These are phyloP conservation scores for Exophiala mesophila DNA, from an alignment of 2,329 filamentous ascomycete genomes.

Conservation along the genomic window DNA sequence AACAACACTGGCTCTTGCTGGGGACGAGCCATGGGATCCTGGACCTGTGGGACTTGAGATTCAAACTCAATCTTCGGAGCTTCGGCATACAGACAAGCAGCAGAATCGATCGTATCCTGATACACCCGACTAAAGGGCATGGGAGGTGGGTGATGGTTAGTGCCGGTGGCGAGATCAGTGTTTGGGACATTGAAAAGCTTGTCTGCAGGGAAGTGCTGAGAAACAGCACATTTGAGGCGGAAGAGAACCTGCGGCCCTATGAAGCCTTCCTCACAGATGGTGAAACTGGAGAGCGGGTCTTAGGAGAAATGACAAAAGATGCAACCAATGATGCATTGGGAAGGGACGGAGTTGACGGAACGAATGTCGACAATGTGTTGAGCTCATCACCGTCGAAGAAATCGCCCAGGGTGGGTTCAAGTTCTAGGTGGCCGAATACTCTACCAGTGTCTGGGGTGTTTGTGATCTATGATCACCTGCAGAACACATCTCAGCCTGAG, in stretches of 20 bases:
- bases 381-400: constrained; percentile 11
- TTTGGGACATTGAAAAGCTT: constrained; percentile 91
- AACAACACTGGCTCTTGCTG: constrained; percentile 82
- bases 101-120: constrained; percentile 55
- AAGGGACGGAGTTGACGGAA: constrained; percentile 3
- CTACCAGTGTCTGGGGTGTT: constrained; percentile 33
- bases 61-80: constrained; percentile 77
- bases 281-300: constrained; percentile 79
- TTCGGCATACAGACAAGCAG: constrained; percentile 84
- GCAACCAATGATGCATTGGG: constrained; percentile 16
- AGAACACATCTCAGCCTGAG: constrained; percentile 19
- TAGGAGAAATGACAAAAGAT: constrained; percentile 70
- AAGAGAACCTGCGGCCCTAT: constrained; percentile 54
- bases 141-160: constrained; percentile 84
- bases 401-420: background rate
- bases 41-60: constrained; percentile 94
- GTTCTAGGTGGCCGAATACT: constrained; percentile 1
- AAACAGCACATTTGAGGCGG: constrained; percentile 29
- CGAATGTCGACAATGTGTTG: background rate
- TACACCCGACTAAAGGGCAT: constrained; percentile 73
- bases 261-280: constrained; percentile 87
- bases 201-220: constrained; percentile 86
- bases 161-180: constrained; percentile 84
- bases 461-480: constrained; percentile 57
- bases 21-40: constrained; percentile 91